phyloP scores from a whole-genome alignment of 345 rosid genomes.

The Boechera stricta region DNA sequence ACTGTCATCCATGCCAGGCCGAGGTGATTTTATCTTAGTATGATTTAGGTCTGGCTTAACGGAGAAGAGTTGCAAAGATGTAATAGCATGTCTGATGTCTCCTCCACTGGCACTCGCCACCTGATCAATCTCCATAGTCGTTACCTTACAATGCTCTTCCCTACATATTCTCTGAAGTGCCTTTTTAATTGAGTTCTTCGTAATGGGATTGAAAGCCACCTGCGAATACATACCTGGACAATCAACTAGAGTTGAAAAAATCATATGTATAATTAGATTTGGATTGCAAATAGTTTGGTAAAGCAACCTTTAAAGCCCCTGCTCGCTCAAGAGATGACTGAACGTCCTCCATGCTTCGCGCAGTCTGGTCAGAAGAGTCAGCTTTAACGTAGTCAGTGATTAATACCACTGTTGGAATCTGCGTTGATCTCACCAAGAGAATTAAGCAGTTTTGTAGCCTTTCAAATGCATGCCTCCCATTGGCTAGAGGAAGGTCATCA shows the following conservation, averaged over 20 bases:
- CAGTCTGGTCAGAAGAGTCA: constrained; percentile 63
- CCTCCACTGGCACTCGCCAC: constrained; percentile 88
- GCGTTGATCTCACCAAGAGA: constrained; percentile 73
- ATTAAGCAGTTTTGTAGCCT: constrained; percentile 70
- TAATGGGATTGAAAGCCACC: constrained; percentile 88
- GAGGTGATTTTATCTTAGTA: constrained; percentile 40
- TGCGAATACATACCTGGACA: constrained; percentile 47
- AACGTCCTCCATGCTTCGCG: constrained; percentile 66
- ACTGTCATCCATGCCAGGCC: constrained; percentile 37
- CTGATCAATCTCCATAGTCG: constrained; percentile 69
- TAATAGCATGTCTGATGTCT: constrained; percentile 91
- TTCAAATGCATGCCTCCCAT: constrained; percentile 72
- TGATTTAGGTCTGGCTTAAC: constrained; percentile 51
- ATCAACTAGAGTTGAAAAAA: constrained; percentile 44
- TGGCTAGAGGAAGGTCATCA: constrained; percentile 87
- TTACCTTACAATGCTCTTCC: constrained; percentile 62
- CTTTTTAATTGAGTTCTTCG: constrained; percentile 81
- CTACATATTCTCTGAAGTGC: constrained; percentile 74
- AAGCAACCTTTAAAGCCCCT: constrained; percentile 85
- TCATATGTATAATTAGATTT: neutral
- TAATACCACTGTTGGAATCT: constrained; percentile 72
- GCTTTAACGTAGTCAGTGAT: constrained; percentile 61
- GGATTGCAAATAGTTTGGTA: constrained; percentile 43
- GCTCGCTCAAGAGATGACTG: constrained; percentile 69
- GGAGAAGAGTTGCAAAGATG: constrained; percentile 81